phyloP scores from a whole-genome alignment of 179 eudicot genomes.

The Silene noctiflora region DNA sequence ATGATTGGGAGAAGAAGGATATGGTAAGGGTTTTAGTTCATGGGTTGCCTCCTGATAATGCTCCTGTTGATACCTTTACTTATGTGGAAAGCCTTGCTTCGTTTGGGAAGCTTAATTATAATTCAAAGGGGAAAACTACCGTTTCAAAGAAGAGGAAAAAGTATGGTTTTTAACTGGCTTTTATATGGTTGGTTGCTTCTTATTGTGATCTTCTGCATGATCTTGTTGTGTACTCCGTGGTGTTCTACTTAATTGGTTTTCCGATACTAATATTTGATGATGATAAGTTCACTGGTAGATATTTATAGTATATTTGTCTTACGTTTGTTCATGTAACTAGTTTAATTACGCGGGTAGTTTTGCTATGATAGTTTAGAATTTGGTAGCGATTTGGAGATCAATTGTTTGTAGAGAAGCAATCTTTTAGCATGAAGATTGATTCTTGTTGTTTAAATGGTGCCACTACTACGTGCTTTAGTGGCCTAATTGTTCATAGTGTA shows the following conservation, averaged over 20 bases:
- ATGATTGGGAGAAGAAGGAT: background rate
- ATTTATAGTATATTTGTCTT: background rate
- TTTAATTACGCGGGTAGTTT: background rate
- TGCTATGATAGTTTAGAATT: background rate
- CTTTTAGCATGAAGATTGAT: background rate
- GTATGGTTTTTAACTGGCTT: background rate
- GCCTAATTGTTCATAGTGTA: background rate
- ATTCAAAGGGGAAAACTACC: background rate
- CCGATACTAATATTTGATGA: background rate
- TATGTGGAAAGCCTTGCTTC: conserved; percentile 16
- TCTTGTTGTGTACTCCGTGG: background rate
- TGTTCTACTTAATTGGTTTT: background rate
- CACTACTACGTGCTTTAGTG: background rate
- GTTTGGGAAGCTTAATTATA: background rate
- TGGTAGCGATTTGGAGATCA: background rate
- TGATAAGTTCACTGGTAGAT: background rate
- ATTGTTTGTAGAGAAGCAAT: conserved; percentile 1
- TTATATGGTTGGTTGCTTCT: background rate
- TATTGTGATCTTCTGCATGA: background rate
- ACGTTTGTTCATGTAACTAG: background rate
- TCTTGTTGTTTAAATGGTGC: background rate
- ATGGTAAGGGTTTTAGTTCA: background rate
- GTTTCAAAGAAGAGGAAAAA: background rate
- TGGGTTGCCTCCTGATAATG: background rate
- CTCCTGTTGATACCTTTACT: background rate